These are phyloP conservation scores for Besnoitia besnoiti DNA, from an alignment of 169 alveolate genomes.

Conservation along the genomic window DNA sequence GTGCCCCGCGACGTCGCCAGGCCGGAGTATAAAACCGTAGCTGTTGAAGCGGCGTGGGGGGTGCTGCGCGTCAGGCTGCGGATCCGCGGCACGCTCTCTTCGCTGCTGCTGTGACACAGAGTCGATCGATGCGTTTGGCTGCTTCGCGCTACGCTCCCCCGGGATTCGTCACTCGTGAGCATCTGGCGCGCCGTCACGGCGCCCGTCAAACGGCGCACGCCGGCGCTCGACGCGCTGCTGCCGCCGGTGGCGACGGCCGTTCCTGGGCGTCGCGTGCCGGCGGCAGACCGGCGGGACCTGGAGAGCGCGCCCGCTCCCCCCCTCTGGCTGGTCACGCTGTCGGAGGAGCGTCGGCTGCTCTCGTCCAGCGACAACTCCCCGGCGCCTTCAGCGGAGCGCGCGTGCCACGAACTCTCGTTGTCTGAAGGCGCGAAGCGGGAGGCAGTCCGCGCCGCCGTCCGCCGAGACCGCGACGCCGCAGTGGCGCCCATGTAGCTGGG, in stretches of 20 bases:
- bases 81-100: not conserved
- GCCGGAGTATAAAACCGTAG: not conserved
- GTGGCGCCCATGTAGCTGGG: constrained; percentile 14
- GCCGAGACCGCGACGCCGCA: not conserved
- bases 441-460: not conserved
- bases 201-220: not conserved
- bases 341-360: not conserved
- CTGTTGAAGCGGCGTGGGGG: not conserved
- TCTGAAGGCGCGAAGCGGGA: not conserved
- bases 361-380: not conserved
- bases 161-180: not conserved
- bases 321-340: not conserved
- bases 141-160: not conserved
- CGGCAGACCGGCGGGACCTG: no score
- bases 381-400: not conserved
- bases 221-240: no score
- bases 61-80: not conserved
- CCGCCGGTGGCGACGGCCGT: no score
- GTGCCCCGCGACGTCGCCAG: not conserved
- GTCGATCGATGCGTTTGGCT: not conserved
- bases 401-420: not conserved
- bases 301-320: not conserved
- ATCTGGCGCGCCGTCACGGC: not conserved
- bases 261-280: no score
- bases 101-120: not conserved